Conservation (phyloP, 306 rosid genomes). For the Fragaria nilgerrensis region DNA sequence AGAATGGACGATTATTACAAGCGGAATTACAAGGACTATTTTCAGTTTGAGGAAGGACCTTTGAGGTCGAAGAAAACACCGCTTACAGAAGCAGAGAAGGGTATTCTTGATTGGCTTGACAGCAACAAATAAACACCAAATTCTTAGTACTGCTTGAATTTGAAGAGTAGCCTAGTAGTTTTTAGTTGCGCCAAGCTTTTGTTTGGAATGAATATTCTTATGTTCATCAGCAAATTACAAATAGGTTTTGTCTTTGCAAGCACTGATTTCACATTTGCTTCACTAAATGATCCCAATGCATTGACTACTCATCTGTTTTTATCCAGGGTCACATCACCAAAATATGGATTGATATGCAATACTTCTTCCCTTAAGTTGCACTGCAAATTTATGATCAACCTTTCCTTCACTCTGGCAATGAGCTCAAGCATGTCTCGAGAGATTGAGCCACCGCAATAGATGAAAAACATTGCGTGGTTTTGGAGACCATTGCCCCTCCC, state of each 20-base stretch:
- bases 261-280: slow-evolving; percentile 11
- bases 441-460: slow-evolving; percentile 27
- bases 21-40: slow-evolving; percentile 93
- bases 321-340: slow-evolving; percentile 1
- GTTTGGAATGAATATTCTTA: neutral
- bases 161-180: neutral
- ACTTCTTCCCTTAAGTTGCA: slow-evolving; percentile 30
- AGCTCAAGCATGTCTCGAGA: slow-evolving; percentile 40
- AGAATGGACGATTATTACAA: slow-evolving; percentile 81
- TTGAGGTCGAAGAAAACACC: slow-evolving; percentile 42
- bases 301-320: slow-evolving; percentile 1
- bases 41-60: slow-evolving; percentile 70
- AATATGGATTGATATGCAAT: slow-evolving; percentile 2
- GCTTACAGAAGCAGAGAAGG: slow-evolving; percentile 76
- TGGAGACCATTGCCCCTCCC: slow-evolving; percentile 35
- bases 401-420: slow-evolving; percentile 26
- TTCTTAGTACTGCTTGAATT: neutral
- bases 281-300: slow-evolving; percentile 8
- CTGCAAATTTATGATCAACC: slow-evolving; percentile 27
- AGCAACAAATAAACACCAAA: slow-evolving; percentile 41
- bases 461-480: slow-evolving; percentile 32
- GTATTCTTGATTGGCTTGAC: slow-evolving; percentile 83
- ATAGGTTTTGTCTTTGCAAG: neutral
- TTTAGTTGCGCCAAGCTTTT: neutral
- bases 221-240: neutral